Evolutionary conservation across 257 asterid genomes (phyloP), one percentile per base, ranked within the genome.

Genomic region (Solanum gracilifrons): DNA sequence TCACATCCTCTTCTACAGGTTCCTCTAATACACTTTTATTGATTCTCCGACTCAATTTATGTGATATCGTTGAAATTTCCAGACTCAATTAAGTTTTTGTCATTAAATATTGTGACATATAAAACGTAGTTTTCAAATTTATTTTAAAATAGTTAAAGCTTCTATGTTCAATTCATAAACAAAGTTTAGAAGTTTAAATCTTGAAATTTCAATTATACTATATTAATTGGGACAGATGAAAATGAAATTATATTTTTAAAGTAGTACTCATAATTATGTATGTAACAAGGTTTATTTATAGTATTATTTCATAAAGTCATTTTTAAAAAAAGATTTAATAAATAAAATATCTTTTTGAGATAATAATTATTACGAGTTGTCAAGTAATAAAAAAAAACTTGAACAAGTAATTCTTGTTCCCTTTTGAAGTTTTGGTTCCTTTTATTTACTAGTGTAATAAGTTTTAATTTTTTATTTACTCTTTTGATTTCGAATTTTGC

Each of bases 1-100:
- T 85, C 92, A 15, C 98, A 94, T 87, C 94, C 94, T 82, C 88
- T 95, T 1, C 93, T 95, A 75, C 98, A 95, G 98, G 98, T 95
- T 4, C 13, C 13, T 29, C 13, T 58, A 51, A 4, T 46, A 46
- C 55, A 46, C 55, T 43, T 43, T 43, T 43, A 43, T 43, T 43
- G 21, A 15, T 5, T 48, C 60, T 48, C 21, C 23, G 21, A 48
- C 23, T 48, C 66, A 58, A 58, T 58, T 58, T 8, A 58, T 8
- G 13, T 58, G 25, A 0, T 58, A 58, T 3, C n/a, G 2, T 20
- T 58, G 0, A 60, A 21, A 58, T 58, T 60, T 60, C 0, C 1
- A 21, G 13, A 60, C 5, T 58, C 13, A 20, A 8, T 58, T 6
- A 21, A 21, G 13, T 60, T 8, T 21, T 60, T 60, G 0, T 51